Conservation (phyloP, 2,329 filamentous ascomycete genomes). For the Bimuria novae-zelandiae region DNA sequence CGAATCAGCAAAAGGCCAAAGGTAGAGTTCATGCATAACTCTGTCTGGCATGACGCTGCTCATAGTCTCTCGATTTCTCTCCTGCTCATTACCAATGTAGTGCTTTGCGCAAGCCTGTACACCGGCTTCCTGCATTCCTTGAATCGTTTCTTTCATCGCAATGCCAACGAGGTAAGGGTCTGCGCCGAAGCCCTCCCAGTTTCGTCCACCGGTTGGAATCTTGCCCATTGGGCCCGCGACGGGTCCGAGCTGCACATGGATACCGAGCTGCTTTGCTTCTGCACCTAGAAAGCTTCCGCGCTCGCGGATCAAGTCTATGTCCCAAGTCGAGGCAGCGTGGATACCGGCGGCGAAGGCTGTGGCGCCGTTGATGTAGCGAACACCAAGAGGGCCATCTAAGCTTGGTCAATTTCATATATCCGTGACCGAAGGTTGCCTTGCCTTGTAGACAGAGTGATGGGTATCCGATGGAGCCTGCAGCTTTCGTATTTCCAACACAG, state of each 20-base stretch:
- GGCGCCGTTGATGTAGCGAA: conserved; percentile 44
- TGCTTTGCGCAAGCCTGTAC: conserved; percentile 52
- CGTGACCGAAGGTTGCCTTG: conserved; percentile 8
- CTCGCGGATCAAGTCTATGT: conserved; percentile 38
- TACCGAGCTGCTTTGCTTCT: conserved; percentile 50
- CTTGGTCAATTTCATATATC: conserved; percentile 6
- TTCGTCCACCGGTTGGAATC: conserved; percentile 48
- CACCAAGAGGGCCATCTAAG: conserved; percentile 44
- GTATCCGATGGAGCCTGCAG: conserved; percentile 41
- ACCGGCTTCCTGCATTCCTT: conserved; percentile 51
- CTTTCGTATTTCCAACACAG: conserved; percentile 45
- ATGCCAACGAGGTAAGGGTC: conserved; percentile 56
- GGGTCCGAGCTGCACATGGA: conserved; percentile 50
- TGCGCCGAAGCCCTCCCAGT: conserved; percentile 56
- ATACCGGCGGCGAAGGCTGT: conserved; percentile 48
- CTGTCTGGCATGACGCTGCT: conserved; percentile 70
- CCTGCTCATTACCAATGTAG: conserved; percentile 70
- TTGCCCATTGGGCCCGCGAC: conserved; percentile 49
- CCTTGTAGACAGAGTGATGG: conserved; percentile 48
- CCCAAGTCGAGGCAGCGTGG: conserved; percentile 48
- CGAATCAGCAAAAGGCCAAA: conserved; percentile 78
- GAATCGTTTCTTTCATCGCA: conserved; percentile 50
- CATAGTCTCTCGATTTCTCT: conserved; percentile 53
- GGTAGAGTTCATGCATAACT: conserved; percentile 75
- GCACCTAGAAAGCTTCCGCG: conserved; percentile 41